Conservation (phyloP, 495 filamentous ascomycete genomes). For the Podospora australis region DNA sequence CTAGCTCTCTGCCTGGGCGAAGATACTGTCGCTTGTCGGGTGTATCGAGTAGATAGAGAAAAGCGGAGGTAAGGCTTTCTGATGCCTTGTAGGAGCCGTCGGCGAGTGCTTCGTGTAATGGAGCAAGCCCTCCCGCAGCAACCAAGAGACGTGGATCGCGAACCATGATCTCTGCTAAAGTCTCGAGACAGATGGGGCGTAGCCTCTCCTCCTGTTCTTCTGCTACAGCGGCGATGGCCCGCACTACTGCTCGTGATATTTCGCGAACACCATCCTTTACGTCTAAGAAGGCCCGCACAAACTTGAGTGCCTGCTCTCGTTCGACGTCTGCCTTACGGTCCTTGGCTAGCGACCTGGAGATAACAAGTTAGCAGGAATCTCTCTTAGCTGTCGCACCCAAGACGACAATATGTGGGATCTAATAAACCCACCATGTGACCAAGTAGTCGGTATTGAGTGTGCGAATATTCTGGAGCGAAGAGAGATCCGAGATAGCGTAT, state of each 20-base stretch:
- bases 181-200: conserved; percentile 83
- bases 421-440: conserved; percentile 57
- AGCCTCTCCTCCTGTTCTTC: conserved; percentile 85
- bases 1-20: conserved; percentile 69
- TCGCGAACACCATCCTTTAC: conserved; percentile 89
- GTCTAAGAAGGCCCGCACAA: conserved; percentile 90
- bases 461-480: conserved; percentile 82
- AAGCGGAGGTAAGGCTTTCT: conserved; percentile 74
- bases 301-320: conserved; percentile 93
- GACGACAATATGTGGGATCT: background rate
- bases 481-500: conserved; percentile 88
- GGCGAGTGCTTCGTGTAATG: conserved; percentile 76
- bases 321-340: conserved; percentile 94
- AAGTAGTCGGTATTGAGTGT: conserved; percentile 83
- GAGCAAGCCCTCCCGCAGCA: conserved; percentile 71
- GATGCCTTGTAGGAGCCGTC: conserved; percentile 90
- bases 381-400: background rate
- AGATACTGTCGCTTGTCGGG: conserved; percentile 75
- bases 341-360: conserved; percentile 72
- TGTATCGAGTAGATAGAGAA: conserved; percentile 81
- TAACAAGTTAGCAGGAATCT: conserved; percentile 1
- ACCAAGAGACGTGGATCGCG: conserved; percentile 74
- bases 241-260: conserved; percentile 75
- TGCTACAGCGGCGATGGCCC: conserved; percentile 83
- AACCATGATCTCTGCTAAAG: conserved; percentile 82